These are phyloP conservation scores for Pseudozyma pruni DNA, from an alignment of 1,284 basidiomycete genomes.

Conservation along the genomic window DNA sequence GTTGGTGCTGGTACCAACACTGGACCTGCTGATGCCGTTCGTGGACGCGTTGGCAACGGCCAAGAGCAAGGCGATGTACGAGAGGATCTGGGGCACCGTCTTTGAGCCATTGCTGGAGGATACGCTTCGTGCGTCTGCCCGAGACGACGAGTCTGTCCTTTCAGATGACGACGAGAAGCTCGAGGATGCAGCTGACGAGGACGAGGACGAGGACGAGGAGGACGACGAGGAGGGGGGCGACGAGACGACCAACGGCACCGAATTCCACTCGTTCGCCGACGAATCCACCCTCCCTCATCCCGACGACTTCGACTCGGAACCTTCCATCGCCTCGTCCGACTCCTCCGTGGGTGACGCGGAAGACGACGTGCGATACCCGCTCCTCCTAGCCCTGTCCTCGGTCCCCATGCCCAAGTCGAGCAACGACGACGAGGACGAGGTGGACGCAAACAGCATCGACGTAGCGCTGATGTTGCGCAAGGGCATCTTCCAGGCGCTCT, in stretches of 20 bases:
- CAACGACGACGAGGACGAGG: conserved; percentile 14
- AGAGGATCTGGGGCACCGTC: conserved; percentile 76
- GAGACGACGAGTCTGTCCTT: conserved; percentile 3
- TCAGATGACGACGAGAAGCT: conserved; percentile 17
- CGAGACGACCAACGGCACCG: conserved; percentile 22
- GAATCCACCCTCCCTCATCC: conserved; percentile 12
- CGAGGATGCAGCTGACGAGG: conserved; percentile 12
- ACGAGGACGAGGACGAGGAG: conserved; percentile 31
- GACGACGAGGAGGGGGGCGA: conserved; percentile 36
- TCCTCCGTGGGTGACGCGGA: conserved; percentile 8
- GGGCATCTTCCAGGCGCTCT: conserved; percentile 75
- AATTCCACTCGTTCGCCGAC: conserved; percentile 44
- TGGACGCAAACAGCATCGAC: conserved; percentile 8
- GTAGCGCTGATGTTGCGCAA: conserved; percentile 71
- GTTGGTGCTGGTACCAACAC: conserved; percentile 71
- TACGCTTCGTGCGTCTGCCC: conserved; percentile 30
- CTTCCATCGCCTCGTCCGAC: conserved; percentile 1
- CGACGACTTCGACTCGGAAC: conserved; percentile 26
- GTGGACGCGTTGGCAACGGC: conserved; percentile 77
- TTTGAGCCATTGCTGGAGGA: conserved; percentile 74
- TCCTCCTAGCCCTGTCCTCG: conserved; percentile 36
- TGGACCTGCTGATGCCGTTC: conserved; percentile 76
- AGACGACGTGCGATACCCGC: conserved; percentile 29
- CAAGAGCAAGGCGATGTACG: conserved; percentile 74
- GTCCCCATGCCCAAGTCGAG: conserved; percentile 20